Base-by-base conservation (phyloP, 129 eudicot species). In the Escallonia rubra region DNA sequence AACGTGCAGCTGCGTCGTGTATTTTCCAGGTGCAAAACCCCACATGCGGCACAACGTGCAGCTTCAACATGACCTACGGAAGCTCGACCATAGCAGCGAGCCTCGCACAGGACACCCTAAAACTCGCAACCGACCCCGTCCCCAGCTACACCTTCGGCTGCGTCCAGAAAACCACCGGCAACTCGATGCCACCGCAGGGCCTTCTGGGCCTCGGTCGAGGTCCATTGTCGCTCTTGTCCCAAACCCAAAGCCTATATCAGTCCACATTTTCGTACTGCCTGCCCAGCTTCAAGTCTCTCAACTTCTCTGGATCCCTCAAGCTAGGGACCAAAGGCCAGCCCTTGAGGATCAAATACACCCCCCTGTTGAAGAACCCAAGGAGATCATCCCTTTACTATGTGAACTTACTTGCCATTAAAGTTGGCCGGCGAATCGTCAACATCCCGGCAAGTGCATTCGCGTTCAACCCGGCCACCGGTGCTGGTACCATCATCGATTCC, bases 171-270 rank as follows among this genome's bases (percentile, higher is more conserved):
- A 67, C 78, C 55, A 68, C 81, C 7, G 96, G 97, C 2, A 73
- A 71, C 55, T 89, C 99, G 2, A 58, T 81, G 47, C 99, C 97
- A 0, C 96, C 96, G 3, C 99, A 94, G 59, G 99, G 99, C 1
- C 82, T 94, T 42, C 54, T 94, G 75, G 99, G 99, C 39, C 80
- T 94, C 41, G 99, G 96, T 45, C 95, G 96, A 57, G 98, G 98
- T 57, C 91, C 98, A 5, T 39, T 84, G 44, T 92, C 98, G 2
- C 73, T 92, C 6, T 61, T 86, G 51, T 80, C 95, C 43, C 98
- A 92, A 78, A 73, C 95, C 12, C 69, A 81, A 40, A 73, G 77
- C 65, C 90, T 92, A 12, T 92, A 88, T 81, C 13, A 66, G 15
- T 86, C 96, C 68, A 92, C 86, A 40, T 92, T 92, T 80, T 92